Base-by-base conservation (phyloP, 2,329 filamentous ascomycete genomes). In the Alternaria sp. region DNA sequence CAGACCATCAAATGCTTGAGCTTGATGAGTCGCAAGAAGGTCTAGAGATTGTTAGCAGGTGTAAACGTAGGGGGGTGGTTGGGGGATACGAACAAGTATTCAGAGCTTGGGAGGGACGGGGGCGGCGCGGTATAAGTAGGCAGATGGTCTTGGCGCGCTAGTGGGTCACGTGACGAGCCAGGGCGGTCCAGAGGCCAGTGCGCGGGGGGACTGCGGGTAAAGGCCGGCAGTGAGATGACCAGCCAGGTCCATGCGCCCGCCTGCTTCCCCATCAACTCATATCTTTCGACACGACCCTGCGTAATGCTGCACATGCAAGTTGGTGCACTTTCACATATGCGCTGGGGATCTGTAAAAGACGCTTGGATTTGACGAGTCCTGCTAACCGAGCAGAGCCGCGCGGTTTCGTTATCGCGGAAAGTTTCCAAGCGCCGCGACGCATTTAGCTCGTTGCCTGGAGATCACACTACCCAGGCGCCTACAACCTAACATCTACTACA, bases 1-100 rank as follows among this genome's bases (percentile, higher is more conserved):
- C 68, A 71, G 73, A 71, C 62, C 64, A 68, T 65, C 58, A 58
- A 62, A 67, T 73, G 63, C 70, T 64, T 78, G 75, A 76, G 66
- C 75, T 65, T 60, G 58, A 66, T 59, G 60, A 67, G 60, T 53
- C 49, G 49, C 49, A 53, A 53, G 49, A 53, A 53, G 49, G 49
- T 51, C 47, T 50, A 20, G 7, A 30, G 5, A 14, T 50, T 20
- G 47, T 50, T 30, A 50, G 47, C 47, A 50, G n/a, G 25, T 30
- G 18, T 10, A 30, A 50, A 50, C 25, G 47, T 50, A 50, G 47
- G 47, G 46, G 20, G 46, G 25, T n/a, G 47, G 47, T 50, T 20
- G 25, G 47, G 25, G 33, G 3, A 37, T 37, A 37, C 33, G 33
- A 37, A 37, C 33, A 23, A 23, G 21, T 50, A 50, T 25, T 21